A percentile compares a stretch with the other conserved stretches of the same genome.
These are phyloP conservation scores for Axilococcus clingmanii DNA, from an alignment of 139 green algal genomes.

Conservation along the genomic window DNA sequence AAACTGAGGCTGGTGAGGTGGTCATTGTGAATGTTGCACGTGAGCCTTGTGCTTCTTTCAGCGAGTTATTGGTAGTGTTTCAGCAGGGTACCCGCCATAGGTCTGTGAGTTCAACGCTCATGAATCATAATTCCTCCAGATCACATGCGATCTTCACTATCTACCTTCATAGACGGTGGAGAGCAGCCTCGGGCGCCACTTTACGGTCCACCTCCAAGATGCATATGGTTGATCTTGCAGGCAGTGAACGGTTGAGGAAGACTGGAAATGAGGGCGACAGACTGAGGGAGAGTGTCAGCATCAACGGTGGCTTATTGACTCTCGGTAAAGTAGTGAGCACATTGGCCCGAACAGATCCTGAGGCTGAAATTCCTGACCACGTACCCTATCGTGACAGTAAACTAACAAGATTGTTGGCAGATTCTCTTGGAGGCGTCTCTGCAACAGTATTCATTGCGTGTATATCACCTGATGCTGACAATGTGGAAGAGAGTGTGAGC, in stretches of 20 bases:
- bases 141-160: slow-evolving; percentile 96
- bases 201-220: too few species aligned
- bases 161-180: too few species aligned
- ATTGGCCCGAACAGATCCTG: slow-evolving; percentile 47
- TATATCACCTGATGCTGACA: slow-evolving; percentile 45
- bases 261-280: slow-evolving; percentile 47
- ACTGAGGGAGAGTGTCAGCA: slow-evolving; percentile 54
- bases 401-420: slow-evolving; percentile 63
- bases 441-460: slow-evolving; percentile 46
- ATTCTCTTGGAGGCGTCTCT: slow-evolving; percentile 45
- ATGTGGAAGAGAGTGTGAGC: slow-evolving; percentile 63
- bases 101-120: slow-evolving; percentile 90
- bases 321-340: slow-evolving; percentile 58
- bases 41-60: slow-evolving; percentile 77
- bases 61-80: slow-evolving; percentile 76
- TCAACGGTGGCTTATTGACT: slow-evolving; percentile 64
- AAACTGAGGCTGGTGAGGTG: too few species aligned
- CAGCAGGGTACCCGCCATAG: slow-evolving; percentile 59
- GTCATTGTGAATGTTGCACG: slow-evolving; percentile 85
- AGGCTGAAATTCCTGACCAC: slow-evolving; percentile 53
- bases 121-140: slow-evolving; percentile 83
- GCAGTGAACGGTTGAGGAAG: slow-evolving; percentile 88
- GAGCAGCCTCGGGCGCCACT: too few species aligned
- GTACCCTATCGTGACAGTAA: slow-evolving; percentile 75
- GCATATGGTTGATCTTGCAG: slow-evolving; percentile 91